phyloP scores from a whole-genome alignment of 1,284 basidiomycete genomes.

The Trametes versicolor region DNA sequence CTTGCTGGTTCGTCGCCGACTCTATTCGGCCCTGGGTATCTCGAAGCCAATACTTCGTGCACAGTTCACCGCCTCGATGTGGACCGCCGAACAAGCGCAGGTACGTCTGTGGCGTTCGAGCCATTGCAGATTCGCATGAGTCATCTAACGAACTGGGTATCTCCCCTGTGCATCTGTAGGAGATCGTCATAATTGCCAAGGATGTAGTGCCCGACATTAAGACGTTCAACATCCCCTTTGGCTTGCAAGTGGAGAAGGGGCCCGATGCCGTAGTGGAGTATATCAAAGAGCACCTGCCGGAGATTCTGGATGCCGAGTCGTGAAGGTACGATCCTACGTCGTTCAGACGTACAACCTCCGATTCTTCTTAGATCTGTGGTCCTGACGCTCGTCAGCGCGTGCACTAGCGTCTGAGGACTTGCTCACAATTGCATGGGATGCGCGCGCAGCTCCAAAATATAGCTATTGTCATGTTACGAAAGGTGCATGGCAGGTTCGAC shows the following conservation, averaged over 20 bases:
- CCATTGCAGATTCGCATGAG: neutral
- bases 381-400: no score
- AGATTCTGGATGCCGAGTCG: neutral
- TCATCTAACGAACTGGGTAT: neutral
- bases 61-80: slow-evolving; percentile 39
- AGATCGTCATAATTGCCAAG: slow-evolving; percentile 35
- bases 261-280: slow-evolving; percentile 38
- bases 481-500: neutral
- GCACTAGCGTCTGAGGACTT: no score
- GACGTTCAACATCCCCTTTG: slow-evolving; percentile 37
- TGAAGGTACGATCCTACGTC: neutral
- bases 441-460: no score
- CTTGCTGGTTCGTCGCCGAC: slow-evolving; percentile 25
- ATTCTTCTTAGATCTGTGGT: no score
- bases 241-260: slow-evolving; percentile 37
- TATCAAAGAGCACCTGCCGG: slow-evolving; percentile 37
- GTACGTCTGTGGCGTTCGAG: slow-evolving; percentile 11
- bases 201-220: slow-evolving; percentile 34
- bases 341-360: neutral
- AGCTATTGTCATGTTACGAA: neutral
- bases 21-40: neutral
- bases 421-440: no score
- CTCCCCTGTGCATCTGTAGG: slow-evolving; percentile 8
- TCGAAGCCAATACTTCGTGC: neutral
- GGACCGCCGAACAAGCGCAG: slow-evolving; percentile 36